Percentiles rank a stretch among this genome's conserved stretches.
Evolutionary conservation across 768 basidiomycete genomes (phyloP).

Genomic region (Punctularia strigosozonata): DNA sequence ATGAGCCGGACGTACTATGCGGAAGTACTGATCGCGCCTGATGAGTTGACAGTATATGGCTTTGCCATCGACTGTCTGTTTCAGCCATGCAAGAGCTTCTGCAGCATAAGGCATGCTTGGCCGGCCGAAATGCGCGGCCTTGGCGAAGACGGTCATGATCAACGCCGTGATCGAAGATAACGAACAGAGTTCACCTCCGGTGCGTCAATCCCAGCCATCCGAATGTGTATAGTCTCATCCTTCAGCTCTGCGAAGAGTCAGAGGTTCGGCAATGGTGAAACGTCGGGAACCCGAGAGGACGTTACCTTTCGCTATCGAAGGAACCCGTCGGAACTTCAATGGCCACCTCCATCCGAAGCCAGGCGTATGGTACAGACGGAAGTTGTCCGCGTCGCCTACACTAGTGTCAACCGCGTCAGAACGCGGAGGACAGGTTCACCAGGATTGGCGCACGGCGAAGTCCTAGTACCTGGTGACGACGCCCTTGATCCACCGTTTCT

Average conservation of each 20-base stretch:
- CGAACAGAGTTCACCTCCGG: conserved; percentile 55
- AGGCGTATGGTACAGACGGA: conserved; percentile 81
- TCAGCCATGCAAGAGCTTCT: conserved; percentile 73
- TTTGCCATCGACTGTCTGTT: conserved; percentile 39
- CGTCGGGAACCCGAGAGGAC: background rate
- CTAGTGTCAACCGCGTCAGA: conserved; percentile 22
- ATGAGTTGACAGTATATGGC: conserved; percentile 62
- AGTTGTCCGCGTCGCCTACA: conserved; percentile 83
- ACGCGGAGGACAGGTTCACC: background rate
- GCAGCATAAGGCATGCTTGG: conserved; percentile 59
- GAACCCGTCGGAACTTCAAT: conserved; percentile 55
- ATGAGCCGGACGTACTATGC: conserved; percentile 44
- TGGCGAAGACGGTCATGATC: background rate
- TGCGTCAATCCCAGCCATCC: conserved; percentile 87
- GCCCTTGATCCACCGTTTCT: conserved; percentile 64
- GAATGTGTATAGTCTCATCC: conserved; percentile 74
- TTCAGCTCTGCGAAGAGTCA: conserved; percentile 52
- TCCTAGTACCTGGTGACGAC: conserved; percentile 60
- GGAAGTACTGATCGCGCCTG: conserved; percentile 71
- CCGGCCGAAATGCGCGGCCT: conserved; percentile 81
- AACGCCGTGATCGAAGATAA: background rate
- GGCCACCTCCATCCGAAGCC: conserved; percentile 66
- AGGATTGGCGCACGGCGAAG: background rate
- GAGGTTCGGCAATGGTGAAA: background rate
- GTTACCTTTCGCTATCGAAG: conserved; percentile 44